These are phyloP conservation scores for Cyclostephanos tholiformis DNA, from an alignment of 108 stramenopile species.

Conservation along the genomic window DNA sequence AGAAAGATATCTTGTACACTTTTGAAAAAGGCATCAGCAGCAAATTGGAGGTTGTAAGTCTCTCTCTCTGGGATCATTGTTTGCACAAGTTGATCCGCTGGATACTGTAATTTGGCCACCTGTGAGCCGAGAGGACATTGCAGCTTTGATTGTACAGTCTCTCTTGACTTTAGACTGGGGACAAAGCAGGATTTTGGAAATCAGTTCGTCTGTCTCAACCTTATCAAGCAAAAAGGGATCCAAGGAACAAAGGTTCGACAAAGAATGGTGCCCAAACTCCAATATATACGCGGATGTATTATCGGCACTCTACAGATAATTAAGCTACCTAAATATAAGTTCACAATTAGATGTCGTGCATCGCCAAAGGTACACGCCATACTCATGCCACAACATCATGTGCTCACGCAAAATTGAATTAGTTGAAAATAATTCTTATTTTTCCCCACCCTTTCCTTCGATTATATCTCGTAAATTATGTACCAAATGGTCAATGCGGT, in stretches of 20 bases:
- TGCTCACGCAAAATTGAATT: background rate
- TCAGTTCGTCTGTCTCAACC: conserved; percentile 19
- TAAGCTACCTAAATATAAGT: conserved; percentile 5
- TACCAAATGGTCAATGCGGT: conserved; percentile 51
- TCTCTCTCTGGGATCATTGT: conserved; percentile 11
- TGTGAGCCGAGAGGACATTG: conserved; percentile 74
- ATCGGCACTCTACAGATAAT: conserved; percentile 7
- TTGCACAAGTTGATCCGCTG: conserved; percentile 1
- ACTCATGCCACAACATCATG: background rate
- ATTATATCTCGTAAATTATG: conserved; percentile 37
- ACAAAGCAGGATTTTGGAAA: conserved; percentile 50
- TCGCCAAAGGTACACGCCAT: background rate
- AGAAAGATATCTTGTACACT: conserved; percentile 55
- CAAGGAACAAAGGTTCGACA: conserved; percentile 33
- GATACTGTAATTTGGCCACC: conserved; percentile 18
- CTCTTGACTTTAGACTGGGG: conserved; percentile 74
- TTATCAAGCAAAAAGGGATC: conserved; percentile 2
- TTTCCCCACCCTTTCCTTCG: conserved; percentile 6
- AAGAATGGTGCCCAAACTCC: conserved; percentile 50
- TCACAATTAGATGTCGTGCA: background rate
- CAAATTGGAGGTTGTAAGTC: conserved; percentile 40
- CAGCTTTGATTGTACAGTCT: conserved; percentile 72
- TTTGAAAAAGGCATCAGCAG: conserved; percentile 71
- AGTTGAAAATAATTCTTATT: conserved; percentile 10
- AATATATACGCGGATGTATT: conserved; percentile 29